These are phyloP conservation scores for Pseudozyma sp. DNA, from an alignment of 1,284 basidiomycete genomes.

Conservation along the genomic window DNA sequence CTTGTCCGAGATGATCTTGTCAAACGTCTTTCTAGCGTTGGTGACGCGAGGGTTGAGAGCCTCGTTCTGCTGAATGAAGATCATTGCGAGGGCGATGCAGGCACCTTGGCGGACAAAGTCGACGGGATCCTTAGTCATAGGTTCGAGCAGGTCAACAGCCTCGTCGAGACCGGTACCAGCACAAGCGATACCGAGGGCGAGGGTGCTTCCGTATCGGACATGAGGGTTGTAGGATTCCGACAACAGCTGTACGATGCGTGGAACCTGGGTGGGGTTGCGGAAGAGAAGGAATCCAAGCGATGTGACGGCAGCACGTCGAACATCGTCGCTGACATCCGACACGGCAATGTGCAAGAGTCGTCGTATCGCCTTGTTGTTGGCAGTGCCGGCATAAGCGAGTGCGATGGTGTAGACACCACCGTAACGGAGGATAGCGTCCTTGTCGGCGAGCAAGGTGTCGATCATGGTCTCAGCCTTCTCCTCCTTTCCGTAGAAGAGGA, in stretches of 20 bases:
- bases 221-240: slow-evolving; percentile 69
- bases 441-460: slow-evolving; percentile 65
- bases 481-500: slow-evolving; percentile 68
- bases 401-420: slow-evolving; percentile 68
- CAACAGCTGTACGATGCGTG: slow-evolving; percentile 68
- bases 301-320: slow-evolving; percentile 67
- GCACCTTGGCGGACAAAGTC: slow-evolving; percentile 69
- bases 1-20: slow-evolving; percentile 67
- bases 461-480: slow-evolving; percentile 65
- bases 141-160: slow-evolving; percentile 67
- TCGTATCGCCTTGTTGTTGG: slow-evolving; percentile 67
- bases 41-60: slow-evolving; percentile 65
- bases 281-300: slow-evolving; percentile 67
- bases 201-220: slow-evolving; percentile 68
- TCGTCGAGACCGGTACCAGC: slow-evolving; percentile 68
- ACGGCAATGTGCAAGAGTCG: slow-evolving; percentile 67
- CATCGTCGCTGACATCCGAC: slow-evolving; percentile 68
- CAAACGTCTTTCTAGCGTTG: slow-evolving; percentile 61
- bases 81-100: slow-evolving; percentile 66
- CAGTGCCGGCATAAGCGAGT: slow-evolving; percentile 68
- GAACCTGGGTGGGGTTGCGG: slow-evolving; percentile 69
- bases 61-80: slow-evolving; percentile 68
- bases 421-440: slow-evolving; percentile 68
- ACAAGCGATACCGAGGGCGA: slow-evolving; percentile 68
- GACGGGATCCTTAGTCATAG: slow-evolving; percentile 68